Base-by-base conservation (phyloP, 768 basidiomycete genomes). In the Russula foetens region DNA sequence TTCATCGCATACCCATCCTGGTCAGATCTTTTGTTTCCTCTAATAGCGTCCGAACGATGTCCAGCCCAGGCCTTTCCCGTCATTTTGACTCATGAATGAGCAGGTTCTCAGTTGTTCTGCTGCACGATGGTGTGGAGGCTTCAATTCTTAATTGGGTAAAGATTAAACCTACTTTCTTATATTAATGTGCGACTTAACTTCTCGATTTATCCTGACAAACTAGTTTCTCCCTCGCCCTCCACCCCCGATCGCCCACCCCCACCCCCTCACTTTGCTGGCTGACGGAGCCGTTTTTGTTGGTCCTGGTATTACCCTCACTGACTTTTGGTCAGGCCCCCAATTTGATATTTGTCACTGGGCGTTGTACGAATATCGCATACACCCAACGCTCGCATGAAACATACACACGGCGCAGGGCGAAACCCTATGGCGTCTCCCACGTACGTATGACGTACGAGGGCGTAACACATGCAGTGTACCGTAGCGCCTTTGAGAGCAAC, bases 101-200 rank as follows among this genome's bases (percentile, higher is more conserved):
- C 41, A 19, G 35, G 50, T 61, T 45, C 54, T 44, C 6, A 19
- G 55, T 35, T 14, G 21, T 12, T 39, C 31, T 26, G 19, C 19
- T 29, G 29, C 29, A 19, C 21, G 29, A 33, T 43, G 21, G 8
- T 52, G 47, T 39, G 39, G 41, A 49, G 21, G 12, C 31, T 23
- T 29, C 21, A 45, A 24, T 51, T 39, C 60, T 56, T 46, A 50
- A 61, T 61, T 50, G 55, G 55, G 49, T 31, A 56, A 50, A 61
- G 39, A 56, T 56, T 56, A 43, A 61, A 61, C 55, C 60, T 56
- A 56, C 55, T 52, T 43, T 46, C 21, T 61, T 39, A 45, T 52
- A 61, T 51, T 56, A 61, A 61, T 38, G 60, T 56, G 60, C 43
- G 55, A 61, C 59, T 38, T n/a, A 55, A 31, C 52, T 61, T 14